Conservation (phyloP, 139 green algal genomes). For the Chlorella sp. region DNA sequence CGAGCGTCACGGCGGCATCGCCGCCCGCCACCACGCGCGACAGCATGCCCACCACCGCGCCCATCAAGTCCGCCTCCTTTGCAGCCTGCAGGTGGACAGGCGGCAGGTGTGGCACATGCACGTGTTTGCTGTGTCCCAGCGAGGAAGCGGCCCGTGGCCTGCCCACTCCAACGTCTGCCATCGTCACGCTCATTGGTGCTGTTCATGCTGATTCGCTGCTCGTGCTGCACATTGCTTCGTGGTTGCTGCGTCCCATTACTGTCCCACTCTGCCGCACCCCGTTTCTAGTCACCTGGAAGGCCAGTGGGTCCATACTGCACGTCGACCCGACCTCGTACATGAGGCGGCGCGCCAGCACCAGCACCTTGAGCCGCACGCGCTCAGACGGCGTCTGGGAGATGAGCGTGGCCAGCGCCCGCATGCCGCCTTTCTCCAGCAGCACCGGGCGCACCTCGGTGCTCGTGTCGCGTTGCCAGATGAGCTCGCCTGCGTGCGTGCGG, state of each 20-base stretch:
- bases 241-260: too few species aligned
- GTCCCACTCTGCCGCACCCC: too few species aligned
- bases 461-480: slow-evolving; percentile 7
- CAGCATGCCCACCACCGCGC: neutral
- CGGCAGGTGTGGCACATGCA: too few species aligned
- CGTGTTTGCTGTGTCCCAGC: too few species aligned
- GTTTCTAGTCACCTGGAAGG: too few species aligned
- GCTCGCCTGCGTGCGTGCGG: slow-evolving; percentile 12
- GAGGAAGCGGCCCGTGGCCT: too few species aligned
- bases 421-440: slow-evolving; percentile 5
- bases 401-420: neutral
- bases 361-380: slow-evolving; percentile 3
- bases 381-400: neutral
- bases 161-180: too few species aligned
- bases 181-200: too few species aligned
- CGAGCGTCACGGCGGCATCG: neutral
- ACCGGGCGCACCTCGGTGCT: neutral
- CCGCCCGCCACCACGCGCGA: neutral
- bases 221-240: too few species aligned
- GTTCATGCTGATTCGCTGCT: too few species aligned
- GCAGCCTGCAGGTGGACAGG: neutral
- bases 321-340: slow-evolving; percentile 8
- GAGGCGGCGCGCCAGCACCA: neutral
- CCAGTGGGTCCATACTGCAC: neutral
- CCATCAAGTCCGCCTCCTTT: neutral